Conservation (phyloP, 1,284 basidiomycete genomes). For the Cryptococcus deneoformans region DNA sequence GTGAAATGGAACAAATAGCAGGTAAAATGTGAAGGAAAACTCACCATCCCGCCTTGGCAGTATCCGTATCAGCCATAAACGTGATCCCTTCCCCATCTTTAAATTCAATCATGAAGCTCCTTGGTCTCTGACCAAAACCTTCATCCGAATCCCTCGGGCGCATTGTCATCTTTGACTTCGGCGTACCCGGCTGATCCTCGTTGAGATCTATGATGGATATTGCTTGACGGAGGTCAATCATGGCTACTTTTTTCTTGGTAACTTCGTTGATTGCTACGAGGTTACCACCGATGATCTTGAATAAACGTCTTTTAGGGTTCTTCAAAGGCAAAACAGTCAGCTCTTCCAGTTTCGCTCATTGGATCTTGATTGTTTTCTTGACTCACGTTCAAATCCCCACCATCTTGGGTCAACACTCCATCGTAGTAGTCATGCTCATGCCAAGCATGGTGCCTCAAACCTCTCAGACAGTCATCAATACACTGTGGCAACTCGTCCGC, state of each 20-base stretch:
- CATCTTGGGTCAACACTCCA: slow-evolving; percentile 89
- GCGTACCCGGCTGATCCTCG: slow-evolving; percentile 39
- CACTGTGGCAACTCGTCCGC: slow-evolving; percentile 79
- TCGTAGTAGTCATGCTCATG: slow-evolving; percentile 88
- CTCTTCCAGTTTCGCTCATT: not conserved
- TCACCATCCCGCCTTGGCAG: slow-evolving; percentile 82
- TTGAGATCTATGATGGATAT: slow-evolving; percentile 70
- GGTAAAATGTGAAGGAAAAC: slow-evolving; percentile 33
- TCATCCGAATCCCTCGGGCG: slow-evolving; percentile 63
- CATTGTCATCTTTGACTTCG: slow-evolving; percentile 34
- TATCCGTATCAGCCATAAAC: slow-evolving; percentile 89
- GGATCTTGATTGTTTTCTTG: not conserved
- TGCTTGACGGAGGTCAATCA: slow-evolving; percentile 87
- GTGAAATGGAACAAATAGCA: not conserved
- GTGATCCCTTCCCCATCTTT: slow-evolving; percentile 73
- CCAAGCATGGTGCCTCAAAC: slow-evolving; percentile 83
- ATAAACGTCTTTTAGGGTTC: slow-evolving; percentile 77
- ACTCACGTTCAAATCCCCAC: slow-evolving; percentile 88
- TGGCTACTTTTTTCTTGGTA: slow-evolving; percentile 84
- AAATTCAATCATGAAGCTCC: slow-evolving; percentile 85
- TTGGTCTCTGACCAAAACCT: slow-evolving; percentile 57
- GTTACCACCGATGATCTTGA: slow-evolving; percentile 81
- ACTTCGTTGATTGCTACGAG: slow-evolving; percentile 92
- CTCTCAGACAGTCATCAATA: slow-evolving; percentile 87
- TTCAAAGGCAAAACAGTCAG: not conserved